Conservation (phyloP, 257 asterid species). For the Knoxia roxburghii region DNA sequence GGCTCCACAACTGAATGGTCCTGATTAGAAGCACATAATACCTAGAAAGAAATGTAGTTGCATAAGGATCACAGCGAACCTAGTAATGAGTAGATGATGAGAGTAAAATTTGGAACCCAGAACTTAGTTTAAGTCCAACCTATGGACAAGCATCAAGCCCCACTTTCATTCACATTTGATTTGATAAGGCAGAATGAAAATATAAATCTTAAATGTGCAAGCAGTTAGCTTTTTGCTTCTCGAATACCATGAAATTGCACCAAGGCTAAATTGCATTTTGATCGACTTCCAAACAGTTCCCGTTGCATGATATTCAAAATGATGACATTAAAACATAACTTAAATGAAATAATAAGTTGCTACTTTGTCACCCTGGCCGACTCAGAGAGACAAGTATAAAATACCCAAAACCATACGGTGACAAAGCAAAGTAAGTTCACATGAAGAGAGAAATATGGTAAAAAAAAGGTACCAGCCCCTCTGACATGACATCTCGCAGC, state of each 20-base stretch:
- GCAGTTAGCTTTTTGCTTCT: neutral
- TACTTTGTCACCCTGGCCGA: neutral
- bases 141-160: neutral
- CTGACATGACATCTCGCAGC: slow-evolving; percentile 85
- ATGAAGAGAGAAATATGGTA: slow-evolving; percentile 4
- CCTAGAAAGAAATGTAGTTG: slow-evolving; percentile 37
- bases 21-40: slow-evolving; percentile 78
- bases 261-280: neutral
- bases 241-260: neutral
- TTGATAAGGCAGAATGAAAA: too few relatives aligned
- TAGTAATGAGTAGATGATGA: neutral
- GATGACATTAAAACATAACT: neutral
- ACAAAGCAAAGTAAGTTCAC: neutral
- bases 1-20: slow-evolving; percentile 90
- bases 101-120: neutral
- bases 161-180: neutral
- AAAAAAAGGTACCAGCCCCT: slow-evolving; percentile 74
- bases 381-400: slow-evolving; percentile 1
- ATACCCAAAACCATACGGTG: too few relatives aligned
- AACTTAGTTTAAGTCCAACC: neutral
- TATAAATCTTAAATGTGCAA: neutral
- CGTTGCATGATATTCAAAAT: neutral
- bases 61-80: slow-evolving; percentile 9
- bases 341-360: neutral
- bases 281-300: neutral